These are phyloP conservation scores for Gillenia trifoliata DNA, from an alignment of 306 rosid genomes.

Conservation along the genomic window DNA sequence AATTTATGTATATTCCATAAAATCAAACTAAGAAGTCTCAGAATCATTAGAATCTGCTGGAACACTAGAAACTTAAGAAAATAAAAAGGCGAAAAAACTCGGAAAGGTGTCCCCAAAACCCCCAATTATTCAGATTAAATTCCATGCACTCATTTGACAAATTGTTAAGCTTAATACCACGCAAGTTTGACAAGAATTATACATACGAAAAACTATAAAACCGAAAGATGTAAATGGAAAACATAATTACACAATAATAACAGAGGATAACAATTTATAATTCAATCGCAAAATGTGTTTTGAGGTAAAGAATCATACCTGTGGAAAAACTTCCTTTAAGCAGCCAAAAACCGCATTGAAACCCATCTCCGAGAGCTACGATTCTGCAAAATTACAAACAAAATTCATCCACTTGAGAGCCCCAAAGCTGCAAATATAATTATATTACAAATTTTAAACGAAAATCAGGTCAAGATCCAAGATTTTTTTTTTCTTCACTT, in stretches of 20 bases:
- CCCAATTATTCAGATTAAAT: not conserved
- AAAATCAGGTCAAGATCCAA: not conserved
- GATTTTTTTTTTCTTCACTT: not conserved
- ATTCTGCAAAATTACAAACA: constrained; percentile 27
- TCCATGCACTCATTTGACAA: not conserved
- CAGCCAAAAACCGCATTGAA: constrained; percentile 47
- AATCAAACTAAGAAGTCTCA: not conserved
- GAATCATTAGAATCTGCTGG: not conserved
- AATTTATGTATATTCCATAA: not conserved
- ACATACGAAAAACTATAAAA: not conserved
- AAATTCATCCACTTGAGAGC: not conserved
- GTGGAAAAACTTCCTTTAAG: constrained; percentile 70
- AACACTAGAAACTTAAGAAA: not conserved
- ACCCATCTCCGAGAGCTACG: constrained; percentile 44
- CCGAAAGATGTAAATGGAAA: not conserved
- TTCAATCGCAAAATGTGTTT: not conserved
- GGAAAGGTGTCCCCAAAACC: not conserved
- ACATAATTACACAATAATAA: not conserved
- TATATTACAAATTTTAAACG: not conserved
- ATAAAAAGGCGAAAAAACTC: not conserved
- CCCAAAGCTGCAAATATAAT: not conserved
- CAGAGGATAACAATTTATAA: not conserved
- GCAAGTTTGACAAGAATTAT: not conserved
- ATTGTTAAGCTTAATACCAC: not conserved
- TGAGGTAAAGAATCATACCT: constrained; percentile 30